phyloP scores from a whole-genome alignment of 768 basidiomycete genomes.

The Lactarius psammicola region DNA sequence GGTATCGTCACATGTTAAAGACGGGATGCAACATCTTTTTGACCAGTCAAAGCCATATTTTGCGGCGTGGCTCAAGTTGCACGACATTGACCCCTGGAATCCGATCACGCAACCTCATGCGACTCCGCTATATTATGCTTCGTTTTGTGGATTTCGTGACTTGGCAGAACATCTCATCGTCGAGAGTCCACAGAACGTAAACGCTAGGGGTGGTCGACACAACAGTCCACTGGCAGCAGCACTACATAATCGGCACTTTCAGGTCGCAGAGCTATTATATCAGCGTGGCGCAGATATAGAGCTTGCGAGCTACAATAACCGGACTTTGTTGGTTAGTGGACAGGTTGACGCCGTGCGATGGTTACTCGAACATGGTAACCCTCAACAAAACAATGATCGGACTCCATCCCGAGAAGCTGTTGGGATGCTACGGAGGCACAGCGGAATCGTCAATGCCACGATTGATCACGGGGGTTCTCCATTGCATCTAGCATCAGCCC shows the following conservation, averaged over 20 bases:
- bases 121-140: neutral
- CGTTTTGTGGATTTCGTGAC: neutral
- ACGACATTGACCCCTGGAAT: neutral
- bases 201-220: neutral
- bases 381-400: neutral
- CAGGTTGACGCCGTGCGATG: neutral
- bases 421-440: neutral
- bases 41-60: neutral
- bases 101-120: neutral
- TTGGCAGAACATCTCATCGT: neutral
- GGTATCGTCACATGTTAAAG: neutral
- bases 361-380: neutral
- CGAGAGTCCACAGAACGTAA: neutral
- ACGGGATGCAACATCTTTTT: neutral
- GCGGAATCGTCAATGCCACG: neutral
- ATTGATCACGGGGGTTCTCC: neutral
- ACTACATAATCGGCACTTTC: neutral
- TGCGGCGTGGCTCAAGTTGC: neutral
- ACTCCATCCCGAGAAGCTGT: neutral
- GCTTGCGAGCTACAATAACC: neutral
- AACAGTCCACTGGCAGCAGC: neutral
- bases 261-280: neutral
- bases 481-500: neutral
- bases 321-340: neutral
- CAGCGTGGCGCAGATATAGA: neutral